Evolutionary conservation across 1,139 yeast genomes (phyloP), one percentile per base, ranked within the genome.

Genomic region (Hemisphaericaspora lyxosophila): DNA sequence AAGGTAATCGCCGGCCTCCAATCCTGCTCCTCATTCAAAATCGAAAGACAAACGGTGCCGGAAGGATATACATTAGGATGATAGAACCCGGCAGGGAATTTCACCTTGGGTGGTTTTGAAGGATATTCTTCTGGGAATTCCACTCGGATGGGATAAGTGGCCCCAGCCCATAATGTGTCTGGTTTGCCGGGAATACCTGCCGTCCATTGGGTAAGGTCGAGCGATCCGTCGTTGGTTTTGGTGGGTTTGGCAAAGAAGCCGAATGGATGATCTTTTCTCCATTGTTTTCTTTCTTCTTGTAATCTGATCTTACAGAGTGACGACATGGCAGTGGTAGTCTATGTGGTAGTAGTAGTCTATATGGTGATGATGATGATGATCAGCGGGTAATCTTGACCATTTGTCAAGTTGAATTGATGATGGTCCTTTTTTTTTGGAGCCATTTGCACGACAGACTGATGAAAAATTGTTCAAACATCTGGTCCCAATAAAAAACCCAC

Each of bases 211-310:
- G 85, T 86, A 46, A 92, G 70, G 59, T 92, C 90, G 49, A 92
- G 70, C 1, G 89, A 71, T 1, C 98, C 98, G 55, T 89, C 96
- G 3, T 70, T 56, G 12, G 73, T 70, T 58, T 86, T 90, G 30
- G 69, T 60, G 5, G 99, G 99, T 55, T 86, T 88, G 27, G 98
- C 98, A 51, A 68, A 89, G 62, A 92, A 92, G 4, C 98, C 98
- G 62, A 89, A 92, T 0, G 99, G 99, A 60, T 94, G 99, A 59
- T 90, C 97, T 61, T 89, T 92, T 51, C 99, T 80, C 99, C 99
- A 92, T 60, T 85, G 90, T 64, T 90, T 92, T 59, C 97, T 72
- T 60, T 86, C 95, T 59, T 85, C 94, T 57, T 87, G 95, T 41
- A 88, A 73, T 50, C 96, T 75, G 46, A 81, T 88, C 49, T 84